Evolutionary conservation across 2,329 filamentous ascomycete species (phyloP).

Genomic region (Cladosporium sp.): DNA sequence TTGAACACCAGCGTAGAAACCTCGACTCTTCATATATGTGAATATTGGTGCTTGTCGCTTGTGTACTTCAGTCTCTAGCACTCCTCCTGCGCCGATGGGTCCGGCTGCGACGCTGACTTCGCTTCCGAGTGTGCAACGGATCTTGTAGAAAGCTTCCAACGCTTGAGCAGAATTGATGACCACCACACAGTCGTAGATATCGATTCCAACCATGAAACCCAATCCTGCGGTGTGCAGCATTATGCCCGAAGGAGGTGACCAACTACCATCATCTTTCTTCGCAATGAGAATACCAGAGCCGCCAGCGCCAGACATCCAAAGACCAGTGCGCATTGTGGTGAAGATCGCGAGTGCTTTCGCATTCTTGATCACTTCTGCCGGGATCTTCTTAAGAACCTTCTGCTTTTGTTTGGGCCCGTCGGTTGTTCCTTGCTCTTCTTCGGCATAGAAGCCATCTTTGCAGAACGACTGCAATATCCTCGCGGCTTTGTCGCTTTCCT

Average conservation of each 20-base stretch:
- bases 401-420: slow-evolving; percentile 62
- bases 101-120: slow-evolving; percentile 78
- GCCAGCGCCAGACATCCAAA: slow-evolving; percentile 89
- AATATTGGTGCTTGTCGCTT: slow-evolving; percentile 72
- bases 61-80: slow-evolving; percentile 69
- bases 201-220: slow-evolving; percentile 86
- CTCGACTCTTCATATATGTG: slow-evolving; percentile 86
- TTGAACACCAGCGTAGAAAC: slow-evolving; percentile 83
- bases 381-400: slow-evolving; percentile 77
- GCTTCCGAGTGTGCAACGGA: slow-evolving; percentile 77
- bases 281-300: slow-evolving; percentile 86
- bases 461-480: slow-evolving; percentile 89
- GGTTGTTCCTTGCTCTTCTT: slow-evolving; percentile 47
- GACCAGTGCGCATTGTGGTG: slow-evolving; percentile 89
- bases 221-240: slow-evolving; percentile 86
- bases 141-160: slow-evolving; percentile 78
- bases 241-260: slow-evolving; percentile 89
- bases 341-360: slow-evolving; percentile 91
- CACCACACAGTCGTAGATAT: slow-evolving; percentile 94
- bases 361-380: slow-evolving; percentile 78
- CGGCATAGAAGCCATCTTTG: slow-evolving; percentile 71
- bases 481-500: slow-evolving; percentile 88
- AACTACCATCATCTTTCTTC: slow-evolving; percentile 79
- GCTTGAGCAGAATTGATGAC: slow-evolving; percentile 87
- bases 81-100: slow-evolving; percentile 74